Evolutionary conservation across 2,329 filamentous ascomycete genomes (phyloP).

Genomic region (Clarireedia homoeocarpa): DNA sequence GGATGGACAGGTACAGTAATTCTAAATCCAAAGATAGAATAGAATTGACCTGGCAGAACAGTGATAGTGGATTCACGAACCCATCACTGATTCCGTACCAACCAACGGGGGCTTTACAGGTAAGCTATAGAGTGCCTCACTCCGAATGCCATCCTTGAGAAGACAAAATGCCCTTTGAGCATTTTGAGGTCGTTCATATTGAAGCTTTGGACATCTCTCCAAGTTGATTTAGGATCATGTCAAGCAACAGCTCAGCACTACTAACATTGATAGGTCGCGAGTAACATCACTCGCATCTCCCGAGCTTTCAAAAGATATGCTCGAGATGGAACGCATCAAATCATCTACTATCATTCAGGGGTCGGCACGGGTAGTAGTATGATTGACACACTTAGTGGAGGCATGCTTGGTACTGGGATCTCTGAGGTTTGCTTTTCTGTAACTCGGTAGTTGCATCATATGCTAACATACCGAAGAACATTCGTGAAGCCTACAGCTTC

Average conservation of each 20-base stretch:
- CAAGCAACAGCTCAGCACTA: neutral
- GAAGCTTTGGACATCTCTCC: no score
- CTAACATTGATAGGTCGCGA: constrained; percentile 42
- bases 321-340: constrained; percentile 43
- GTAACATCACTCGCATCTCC: constrained; percentile 52
- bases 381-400: constrained; percentile 44
- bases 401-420: constrained; percentile 47
- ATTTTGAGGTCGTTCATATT: neutral
- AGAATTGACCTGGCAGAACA: constrained; percentile 1
- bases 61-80: constrained; percentile 26
- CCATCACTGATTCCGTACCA: constrained; percentile 41
- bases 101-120: constrained; percentile 42
- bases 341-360: constrained; percentile 54
- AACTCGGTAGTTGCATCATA: neutral
- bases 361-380: constrained; percentile 46
- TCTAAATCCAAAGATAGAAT: constrained; percentile 3
- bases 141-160: neutral
- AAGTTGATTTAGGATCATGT: neutral
- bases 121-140: neutral
- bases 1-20: constrained; percentile 23
- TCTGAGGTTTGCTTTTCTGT: constrained; percentile 20
- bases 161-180: neutral
- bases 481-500: constrained; percentile 42
- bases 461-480: constrained; percentile 35
- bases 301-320: constrained; percentile 46